A percentile compares a stretch with the other conserved stretches of the same genome.
These are phyloP conservation scores for Nothophoma quercina DNA, from an alignment of 2,329 filamentous ascomycete genomes.

Conservation along the genomic window DNA sequence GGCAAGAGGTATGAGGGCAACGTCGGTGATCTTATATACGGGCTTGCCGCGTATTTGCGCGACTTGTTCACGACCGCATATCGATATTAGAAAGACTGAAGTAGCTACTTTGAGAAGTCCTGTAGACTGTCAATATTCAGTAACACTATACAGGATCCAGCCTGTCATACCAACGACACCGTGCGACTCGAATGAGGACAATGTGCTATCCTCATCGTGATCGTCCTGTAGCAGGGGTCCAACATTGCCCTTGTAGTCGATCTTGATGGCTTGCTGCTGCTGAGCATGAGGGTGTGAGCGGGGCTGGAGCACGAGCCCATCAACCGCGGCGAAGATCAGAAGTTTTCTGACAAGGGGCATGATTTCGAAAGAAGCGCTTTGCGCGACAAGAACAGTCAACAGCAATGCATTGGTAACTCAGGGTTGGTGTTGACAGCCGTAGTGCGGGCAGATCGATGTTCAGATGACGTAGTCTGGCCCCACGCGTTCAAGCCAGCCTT, in stretches of 20 bases:
- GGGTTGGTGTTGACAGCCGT: conserved; percentile 3
- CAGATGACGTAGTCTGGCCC: conserved; percentile 4
- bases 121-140: conserved; percentile 51
- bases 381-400: background rate
- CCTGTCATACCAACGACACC: conserved; percentile 63
- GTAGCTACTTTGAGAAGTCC: conserved; percentile 85
- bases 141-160: background rate
- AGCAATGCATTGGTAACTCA: background rate
- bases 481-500: background rate
- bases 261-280: conserved; percentile 67
- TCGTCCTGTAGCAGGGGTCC: conserved; percentile 55
- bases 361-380: background rate
- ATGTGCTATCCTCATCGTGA: conserved; percentile 47
- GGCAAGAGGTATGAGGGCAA: conserved; percentile 86
- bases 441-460: conserved; percentile 1
- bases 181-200: conserved; percentile 55
- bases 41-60: conserved; percentile 83
- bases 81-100: conserved; percentile 83
- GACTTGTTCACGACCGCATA: conserved; percentile 85
- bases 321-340: conserved; percentile 78
- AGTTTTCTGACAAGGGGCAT: conserved; percentile 88
- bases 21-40: conserved; percentile 86
- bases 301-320: conserved; percentile 80
- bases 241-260: conserved; percentile 73
- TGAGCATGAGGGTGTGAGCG: conserved; percentile 62